A percentile compares a stretch with the other conserved stretches of the same genome.
Evolutionary conservation across 2,329 filamentous ascomycete species (phyloP).

Genomic region (Aspergillus sergii): DNA sequence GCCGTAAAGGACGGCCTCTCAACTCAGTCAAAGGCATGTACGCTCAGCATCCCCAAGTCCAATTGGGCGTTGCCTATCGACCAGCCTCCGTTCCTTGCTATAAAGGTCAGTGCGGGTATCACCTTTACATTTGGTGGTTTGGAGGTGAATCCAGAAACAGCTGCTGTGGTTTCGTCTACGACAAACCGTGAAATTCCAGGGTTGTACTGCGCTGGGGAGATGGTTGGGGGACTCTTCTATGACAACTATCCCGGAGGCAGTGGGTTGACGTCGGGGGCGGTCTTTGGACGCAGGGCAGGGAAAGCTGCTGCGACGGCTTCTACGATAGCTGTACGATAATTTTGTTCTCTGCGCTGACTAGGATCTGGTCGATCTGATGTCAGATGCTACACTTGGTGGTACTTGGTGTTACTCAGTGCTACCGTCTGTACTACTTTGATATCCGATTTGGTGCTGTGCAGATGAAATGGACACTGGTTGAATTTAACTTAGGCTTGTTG

Average conservation of each 20-base stretch:
- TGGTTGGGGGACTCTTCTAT: conserved; percentile 67
- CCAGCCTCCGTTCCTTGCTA: conserved; percentile 61
- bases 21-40: conserved; percentile 54
- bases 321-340: neutral
- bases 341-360: neutral
- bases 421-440: neutral
- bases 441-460: neutral
- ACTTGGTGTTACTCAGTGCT: neutral
- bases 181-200: conserved; percentile 55
- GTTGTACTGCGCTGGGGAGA: conserved; percentile 65
- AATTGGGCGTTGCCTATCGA: conserved; percentile 67
- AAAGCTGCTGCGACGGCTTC: conserved; percentile 30
- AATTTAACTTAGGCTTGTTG: neutral
- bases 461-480: neutral
- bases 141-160: conserved; percentile 57
- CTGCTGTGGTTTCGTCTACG: conserved; percentile 53
- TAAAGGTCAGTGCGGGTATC: conserved; percentile 66
- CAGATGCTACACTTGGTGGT: neutral
- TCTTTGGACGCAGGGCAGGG: conserved; percentile 54
- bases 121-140: conserved; percentile 72
- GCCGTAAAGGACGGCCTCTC: conserved; percentile 63
- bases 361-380: neutral
- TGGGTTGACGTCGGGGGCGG: conserved; percentile 62
- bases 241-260: conserved; percentile 66
- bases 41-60: conserved; percentile 58